A percentile compares a stretch with the other conserved stretches of the same genome.
These are phyloP conservation scores for Suillus alpinus DNA, from an alignment of 768 basidiomycete genomes.

Conservation along the genomic window DNA sequence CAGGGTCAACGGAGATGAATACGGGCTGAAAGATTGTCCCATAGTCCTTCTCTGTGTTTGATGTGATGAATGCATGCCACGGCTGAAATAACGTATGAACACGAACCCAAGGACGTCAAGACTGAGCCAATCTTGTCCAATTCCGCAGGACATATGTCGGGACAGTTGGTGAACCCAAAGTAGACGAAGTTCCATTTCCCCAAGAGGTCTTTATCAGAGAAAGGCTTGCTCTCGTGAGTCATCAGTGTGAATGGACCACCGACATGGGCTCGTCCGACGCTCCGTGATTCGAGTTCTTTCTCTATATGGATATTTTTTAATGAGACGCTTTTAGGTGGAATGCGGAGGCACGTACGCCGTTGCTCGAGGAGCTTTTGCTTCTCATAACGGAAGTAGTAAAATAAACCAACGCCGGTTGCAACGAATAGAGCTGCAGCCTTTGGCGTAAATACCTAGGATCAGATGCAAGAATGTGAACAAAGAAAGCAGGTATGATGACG, in stretches of 20 bases:
- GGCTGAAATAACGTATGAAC: not conserved
- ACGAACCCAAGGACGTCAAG: constrained; percentile 64
- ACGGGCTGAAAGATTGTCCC: constrained; percentile 80
- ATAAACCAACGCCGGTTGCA: constrained; percentile 77
- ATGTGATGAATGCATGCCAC: constrained; percentile 9
- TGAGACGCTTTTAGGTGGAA: not conserved
- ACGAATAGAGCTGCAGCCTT: constrained; percentile 80
- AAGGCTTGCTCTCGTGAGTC: constrained; percentile 62
- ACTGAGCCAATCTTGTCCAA: constrained; percentile 90
- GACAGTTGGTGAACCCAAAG: constrained; percentile 99
- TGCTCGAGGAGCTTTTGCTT: constrained; percentile 76
- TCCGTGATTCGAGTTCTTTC: constrained; percentile 67
- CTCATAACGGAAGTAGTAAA: constrained; percentile 85
- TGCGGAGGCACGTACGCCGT: constrained; percentile 52
- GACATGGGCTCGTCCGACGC: constrained; percentile 81
- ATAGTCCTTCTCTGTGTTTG: constrained; percentile 56
- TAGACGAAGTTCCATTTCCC: constrained; percentile 92
- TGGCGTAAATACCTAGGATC: constrained; percentile 84
- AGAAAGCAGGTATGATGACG: not conserved
- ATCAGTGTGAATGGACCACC: constrained; percentile 87
- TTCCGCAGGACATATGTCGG: constrained; percentile 98
- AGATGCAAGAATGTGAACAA: not conserved
- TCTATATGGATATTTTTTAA: constrained; percentile 39
- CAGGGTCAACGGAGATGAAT: constrained; percentile 97
- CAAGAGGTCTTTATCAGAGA: constrained; percentile 79